Conservation (phyloP, 202 grass and related monocot genomes). For the Schoenoplectus triqueter region DNA sequence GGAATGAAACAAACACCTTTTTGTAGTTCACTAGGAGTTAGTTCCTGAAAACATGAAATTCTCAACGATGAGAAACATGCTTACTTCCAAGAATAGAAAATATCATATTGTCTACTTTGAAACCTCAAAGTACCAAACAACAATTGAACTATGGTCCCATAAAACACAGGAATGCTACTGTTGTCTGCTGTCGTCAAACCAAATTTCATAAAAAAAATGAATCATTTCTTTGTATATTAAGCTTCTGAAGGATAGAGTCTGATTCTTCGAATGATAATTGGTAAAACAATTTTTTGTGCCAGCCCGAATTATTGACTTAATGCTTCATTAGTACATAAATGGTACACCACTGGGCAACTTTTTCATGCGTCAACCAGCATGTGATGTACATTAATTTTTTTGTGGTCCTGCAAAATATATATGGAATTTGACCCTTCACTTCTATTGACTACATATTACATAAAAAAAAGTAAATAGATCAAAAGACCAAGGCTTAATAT, state of each 20-base stretch:
- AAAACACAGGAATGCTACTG: not conserved
- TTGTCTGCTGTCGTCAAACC: not conserved
- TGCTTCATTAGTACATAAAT: too few species aligned
- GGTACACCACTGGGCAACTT: not conserved
- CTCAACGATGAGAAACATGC: conserved; percentile 48
- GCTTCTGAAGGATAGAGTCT: not conserved
- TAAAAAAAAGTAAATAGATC: not conserved
- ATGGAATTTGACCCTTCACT: not conserved
- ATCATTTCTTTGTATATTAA: too few species aligned
- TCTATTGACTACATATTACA: not conserved
- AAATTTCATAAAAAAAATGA: too few species aligned
- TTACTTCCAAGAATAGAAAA: not conserved
- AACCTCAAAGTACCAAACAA: not conserved
- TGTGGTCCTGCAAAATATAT: not conserved
- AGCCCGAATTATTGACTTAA: too few species aligned
- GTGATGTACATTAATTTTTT: not conserved
- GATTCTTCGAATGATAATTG: not conserved
- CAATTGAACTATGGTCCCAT: not conserved
- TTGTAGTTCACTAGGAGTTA: conserved; percentile 77
- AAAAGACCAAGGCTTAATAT: not conserved
- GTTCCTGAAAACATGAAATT: conserved; percentile 46
- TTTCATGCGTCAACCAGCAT: conserved; percentile 8
- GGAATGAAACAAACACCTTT: conserved; percentile 50
- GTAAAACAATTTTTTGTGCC: not conserved
- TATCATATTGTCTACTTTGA: not conserved